Conservation (phyloP, 2,329 filamentous ascomycete genomes). For the Truncatella angustata region DNA sequence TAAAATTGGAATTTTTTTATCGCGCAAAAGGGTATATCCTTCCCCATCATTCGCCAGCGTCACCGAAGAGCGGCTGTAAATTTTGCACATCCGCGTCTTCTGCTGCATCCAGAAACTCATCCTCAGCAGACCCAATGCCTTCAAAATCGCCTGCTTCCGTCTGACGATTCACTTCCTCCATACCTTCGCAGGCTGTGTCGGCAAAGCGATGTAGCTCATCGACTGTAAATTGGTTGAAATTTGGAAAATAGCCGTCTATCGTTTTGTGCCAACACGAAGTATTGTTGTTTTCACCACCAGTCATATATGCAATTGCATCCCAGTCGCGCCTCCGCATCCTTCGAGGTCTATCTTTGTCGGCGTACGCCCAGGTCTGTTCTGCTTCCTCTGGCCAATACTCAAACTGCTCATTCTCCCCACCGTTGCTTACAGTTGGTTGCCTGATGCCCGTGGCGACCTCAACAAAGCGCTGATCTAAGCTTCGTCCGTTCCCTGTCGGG, state of each 20-base stretch:
- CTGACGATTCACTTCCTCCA: conserved; percentile 38
- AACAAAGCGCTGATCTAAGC: conserved; percentile 44
- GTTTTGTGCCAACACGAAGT: conserved; percentile 41
- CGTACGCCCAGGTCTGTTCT: conserved; percentile 16
- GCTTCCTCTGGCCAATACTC: conserved; percentile 30
- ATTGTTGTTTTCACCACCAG: conserved; percentile 28
- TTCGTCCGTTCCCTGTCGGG: conserved; percentile 38
- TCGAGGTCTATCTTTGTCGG: conserved; percentile 20
- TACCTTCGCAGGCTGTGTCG: conserved; percentile 40
- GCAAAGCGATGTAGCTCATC: conserved; percentile 43
- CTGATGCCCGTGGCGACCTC: conserved; percentile 40
- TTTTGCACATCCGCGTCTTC: neutral
- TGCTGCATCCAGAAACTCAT: neutral
- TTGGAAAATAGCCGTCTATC: conserved; percentile 43
- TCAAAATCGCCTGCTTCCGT: neutral
- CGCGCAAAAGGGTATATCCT: neutral
- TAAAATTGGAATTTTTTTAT: neutral
- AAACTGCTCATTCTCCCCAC: conserved; percentile 30
- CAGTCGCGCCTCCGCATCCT: conserved; percentile 31
- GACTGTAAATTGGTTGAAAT: conserved; percentile 42
- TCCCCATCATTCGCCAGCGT: neutral
- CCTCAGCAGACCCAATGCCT: neutral
- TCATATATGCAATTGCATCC: conserved; percentile 23
- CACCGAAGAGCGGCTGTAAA: neutral
- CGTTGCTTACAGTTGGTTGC: conserved; percentile 35